Conservation (phyloP, 1,284 basidiomycete species). For the Athelia psychrophila region DNA sequence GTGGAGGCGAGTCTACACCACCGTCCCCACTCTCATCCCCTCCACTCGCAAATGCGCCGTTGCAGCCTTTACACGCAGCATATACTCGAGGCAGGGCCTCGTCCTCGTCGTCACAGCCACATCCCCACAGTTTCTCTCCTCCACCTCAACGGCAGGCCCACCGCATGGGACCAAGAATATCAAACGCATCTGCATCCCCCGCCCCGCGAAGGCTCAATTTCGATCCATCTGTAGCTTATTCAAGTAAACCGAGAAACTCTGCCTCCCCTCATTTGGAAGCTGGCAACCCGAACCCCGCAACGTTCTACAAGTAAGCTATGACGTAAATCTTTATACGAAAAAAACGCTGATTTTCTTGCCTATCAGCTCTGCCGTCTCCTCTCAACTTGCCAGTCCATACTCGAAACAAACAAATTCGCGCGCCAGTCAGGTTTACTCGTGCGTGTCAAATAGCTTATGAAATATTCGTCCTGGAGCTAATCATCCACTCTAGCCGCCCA, state of each 20-base stretch:
- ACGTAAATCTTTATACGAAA: neutral
- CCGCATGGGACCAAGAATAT: no score
- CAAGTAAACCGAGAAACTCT: neutral
- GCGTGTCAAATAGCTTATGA: no score
- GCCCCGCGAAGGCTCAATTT: slow-evolving; percentile 17
- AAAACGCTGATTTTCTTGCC: neutral
- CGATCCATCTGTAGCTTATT: slow-evolving; percentile 1
- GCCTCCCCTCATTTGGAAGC: neutral
- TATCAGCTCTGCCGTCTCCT: neutral
- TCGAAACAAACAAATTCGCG: neutral
- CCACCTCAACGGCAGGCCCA: neutral
- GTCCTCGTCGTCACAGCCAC: slow-evolving; percentile 6
- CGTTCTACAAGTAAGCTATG: neutral
- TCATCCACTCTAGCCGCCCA: no score
- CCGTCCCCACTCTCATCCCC: slow-evolving; percentile 3
- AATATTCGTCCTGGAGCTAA: no score
- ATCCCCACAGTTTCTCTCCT: slow-evolving; percentile 7
- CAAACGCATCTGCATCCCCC: neutral
- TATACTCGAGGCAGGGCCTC: neutral
- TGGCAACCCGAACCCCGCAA: neutral
- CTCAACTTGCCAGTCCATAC: neutral
- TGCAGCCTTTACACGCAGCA: neutral
- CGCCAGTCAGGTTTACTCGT: no score
- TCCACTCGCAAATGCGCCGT: neutral
- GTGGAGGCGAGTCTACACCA: slow-evolving; percentile 6